These are phyloP conservation scores for Pseudoneurospora amorphoporcata DNA, from an alignment of 495 filamentous ascomycete genomes.

Conservation along the genomic window DNA sequence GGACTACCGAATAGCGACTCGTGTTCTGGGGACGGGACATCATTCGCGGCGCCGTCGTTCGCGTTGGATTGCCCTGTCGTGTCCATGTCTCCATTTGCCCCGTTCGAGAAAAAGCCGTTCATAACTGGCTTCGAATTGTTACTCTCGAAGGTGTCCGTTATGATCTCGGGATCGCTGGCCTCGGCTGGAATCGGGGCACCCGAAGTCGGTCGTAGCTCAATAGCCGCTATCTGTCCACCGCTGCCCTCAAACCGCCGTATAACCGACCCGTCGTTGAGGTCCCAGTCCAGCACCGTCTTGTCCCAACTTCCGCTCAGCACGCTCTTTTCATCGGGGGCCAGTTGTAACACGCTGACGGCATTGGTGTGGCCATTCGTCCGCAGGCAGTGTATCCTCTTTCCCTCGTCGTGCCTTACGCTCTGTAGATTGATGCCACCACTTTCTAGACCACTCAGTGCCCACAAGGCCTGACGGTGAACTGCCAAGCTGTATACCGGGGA, in stretches of 20 bases:
- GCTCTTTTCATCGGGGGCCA: conserved; percentile 77
- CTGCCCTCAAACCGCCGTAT: conserved; percentile 63
- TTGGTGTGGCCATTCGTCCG: conserved; percentile 64
- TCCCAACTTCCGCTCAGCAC: conserved; percentile 95
- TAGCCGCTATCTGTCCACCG: conserved; percentile 74
- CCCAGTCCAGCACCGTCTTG: conserved; percentile 88
- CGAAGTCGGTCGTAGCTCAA: conserved; percentile 76
- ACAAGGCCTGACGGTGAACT: conserved; percentile 77
- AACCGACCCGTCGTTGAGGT: conserved; percentile 77
- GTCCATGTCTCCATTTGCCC: conserved; percentile 12
- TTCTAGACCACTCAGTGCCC: conserved; percentile 83
- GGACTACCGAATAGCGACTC: conserved; percentile 57
- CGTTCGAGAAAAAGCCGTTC: conserved; percentile 36
- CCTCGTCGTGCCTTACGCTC: conserved; percentile 90
- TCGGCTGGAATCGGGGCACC: conserved; percentile 64
- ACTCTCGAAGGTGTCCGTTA: conserved; percentile 57
- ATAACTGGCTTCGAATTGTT: conserved; percentile 36
- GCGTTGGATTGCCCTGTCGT: not conserved
- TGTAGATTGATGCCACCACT: conserved; percentile 89
- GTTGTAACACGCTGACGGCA: conserved; percentile 77
- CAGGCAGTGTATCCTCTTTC: conserved; percentile 71
- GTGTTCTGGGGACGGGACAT: conserved; percentile 56
- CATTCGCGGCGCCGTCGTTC: conserved; percentile 5
- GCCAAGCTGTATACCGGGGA: conserved; percentile 93
- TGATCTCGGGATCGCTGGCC: conserved; percentile 44